Percentiles rank a stretch among this genome's conserved stretches.
These are phyloP conservation scores for Pelargonium nanum DNA, from an alignment of 345 rosid genomes.

Conservation along the genomic window DNA sequence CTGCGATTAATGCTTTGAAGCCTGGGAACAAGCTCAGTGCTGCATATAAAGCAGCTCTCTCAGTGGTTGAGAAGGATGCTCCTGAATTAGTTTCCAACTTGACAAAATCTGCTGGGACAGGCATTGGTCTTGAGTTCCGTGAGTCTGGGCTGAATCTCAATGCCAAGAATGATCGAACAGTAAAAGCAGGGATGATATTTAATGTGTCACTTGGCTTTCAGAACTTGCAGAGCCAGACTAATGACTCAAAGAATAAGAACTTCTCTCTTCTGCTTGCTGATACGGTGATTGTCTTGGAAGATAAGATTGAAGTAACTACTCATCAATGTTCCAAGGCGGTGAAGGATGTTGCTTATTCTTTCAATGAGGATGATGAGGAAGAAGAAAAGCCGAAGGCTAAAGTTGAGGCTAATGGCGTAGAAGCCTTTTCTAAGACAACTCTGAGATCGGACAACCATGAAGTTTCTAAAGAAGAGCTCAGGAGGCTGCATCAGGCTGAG, in stretches of 20 bases:
- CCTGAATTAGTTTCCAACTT: conserved; percentile 62
- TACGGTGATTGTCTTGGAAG: conserved; percentile 66
- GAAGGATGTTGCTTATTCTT: conserved; percentile 81
- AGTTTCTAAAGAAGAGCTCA: conserved; percentile 80
- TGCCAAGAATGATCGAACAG: conserved; percentile 57
- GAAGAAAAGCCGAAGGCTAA: conserved; percentile 34
- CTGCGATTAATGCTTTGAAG: conserved; percentile 62
- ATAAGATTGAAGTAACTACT: conserved; percentile 48
- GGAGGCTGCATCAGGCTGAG: conserved; percentile 98
- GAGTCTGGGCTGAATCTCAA: conserved; percentile 77
- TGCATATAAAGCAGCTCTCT: conserved; percentile 68
- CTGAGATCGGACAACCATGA: conserved; percentile 86
- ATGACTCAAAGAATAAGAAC: conserved; percentile 48
- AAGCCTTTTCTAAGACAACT: conserved; percentile 50
- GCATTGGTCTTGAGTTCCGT: conserved; percentile 91
- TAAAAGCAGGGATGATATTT: conserved; percentile 64
- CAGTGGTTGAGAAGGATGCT: conserved; percentile 70
- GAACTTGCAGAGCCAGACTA: conserved; percentile 52
- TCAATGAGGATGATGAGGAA: conserved; percentile 84
- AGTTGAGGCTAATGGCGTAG: conserved; percentile 30
- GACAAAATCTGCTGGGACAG: conserved; percentile 93
- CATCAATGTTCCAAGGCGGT: conserved; percentile 60
- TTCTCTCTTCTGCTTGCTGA: conserved; percentile 80
- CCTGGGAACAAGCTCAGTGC: conserved; percentile 58
- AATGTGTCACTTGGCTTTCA: conserved; percentile 88